These are phyloP conservation scores for Triangularia verruculosa DNA, from an alignment of 2,329 filamentous ascomycete species.

Conservation along the genomic window DNA sequence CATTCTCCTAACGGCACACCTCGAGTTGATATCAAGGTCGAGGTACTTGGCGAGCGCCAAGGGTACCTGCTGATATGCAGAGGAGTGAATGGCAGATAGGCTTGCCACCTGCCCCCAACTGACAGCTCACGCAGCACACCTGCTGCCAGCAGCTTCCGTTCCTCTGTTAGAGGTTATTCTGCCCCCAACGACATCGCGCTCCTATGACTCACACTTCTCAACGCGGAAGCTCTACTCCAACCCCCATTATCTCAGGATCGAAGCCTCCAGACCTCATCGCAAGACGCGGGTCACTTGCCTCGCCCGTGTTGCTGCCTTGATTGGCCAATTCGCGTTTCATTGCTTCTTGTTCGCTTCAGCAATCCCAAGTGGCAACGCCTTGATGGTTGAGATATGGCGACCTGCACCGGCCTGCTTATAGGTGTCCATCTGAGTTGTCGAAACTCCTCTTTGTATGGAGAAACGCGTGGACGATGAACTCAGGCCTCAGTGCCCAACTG, in stretches of 20 bases:
- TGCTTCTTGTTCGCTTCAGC: slow-evolving; percentile 17
- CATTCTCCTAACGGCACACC: slow-evolving; percentile 3
- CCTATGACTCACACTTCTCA: slow-evolving; percentile 23
- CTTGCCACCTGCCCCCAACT: neutral
- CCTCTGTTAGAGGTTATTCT: neutral
- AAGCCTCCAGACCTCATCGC: slow-evolving; percentile 11
- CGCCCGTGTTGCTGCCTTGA: slow-evolving; percentile 12
- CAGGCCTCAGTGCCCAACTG: slow-evolving; percentile 26
- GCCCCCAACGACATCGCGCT: slow-evolving; percentile 4
- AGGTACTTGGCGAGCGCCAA: slow-evolving; percentile 20
- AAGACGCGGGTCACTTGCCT: slow-evolving; percentile 15
- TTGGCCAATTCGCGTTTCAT: slow-evolving; percentile 28
- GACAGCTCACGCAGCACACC: neutral
- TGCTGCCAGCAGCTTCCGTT: neutral
- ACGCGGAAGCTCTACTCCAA: slow-evolving; percentile 2
- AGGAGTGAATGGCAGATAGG: neutral
- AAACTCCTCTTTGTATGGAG: slow-evolving; percentile 5
- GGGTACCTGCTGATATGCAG: slow-evolving; percentile 18
- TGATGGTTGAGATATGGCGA: slow-evolving; percentile 4
- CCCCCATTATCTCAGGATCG: slow-evolving; percentile 8
- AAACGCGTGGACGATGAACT: neutral
- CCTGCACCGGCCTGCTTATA: neutral
- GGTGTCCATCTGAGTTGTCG: neutral
- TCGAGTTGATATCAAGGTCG: neutral
- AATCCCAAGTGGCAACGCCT: slow-evolving; percentile 17